phyloP scores from a whole-genome alignment of 352 stramenopile genomes.

The Plasmopara halstedii region DNA sequence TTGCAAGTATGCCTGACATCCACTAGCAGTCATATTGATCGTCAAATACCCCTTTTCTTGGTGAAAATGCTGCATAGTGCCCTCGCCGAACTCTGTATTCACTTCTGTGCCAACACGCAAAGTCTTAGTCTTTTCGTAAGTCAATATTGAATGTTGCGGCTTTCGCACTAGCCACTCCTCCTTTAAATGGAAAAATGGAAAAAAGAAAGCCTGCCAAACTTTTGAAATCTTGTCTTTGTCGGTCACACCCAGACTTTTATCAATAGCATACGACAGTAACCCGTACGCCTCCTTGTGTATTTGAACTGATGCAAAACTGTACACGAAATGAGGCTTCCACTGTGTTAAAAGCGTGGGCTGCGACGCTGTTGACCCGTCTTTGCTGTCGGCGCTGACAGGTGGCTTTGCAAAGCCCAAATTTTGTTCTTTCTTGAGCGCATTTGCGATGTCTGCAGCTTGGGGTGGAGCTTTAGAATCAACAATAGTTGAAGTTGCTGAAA shows the following conservation, averaged over 20 bases:
- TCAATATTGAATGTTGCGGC: slow-evolving; percentile 57
- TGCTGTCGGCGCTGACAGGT: slow-evolving; percentile 2
- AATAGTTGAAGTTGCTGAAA: slow-evolving; percentile 16
- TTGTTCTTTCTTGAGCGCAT: slow-evolving; percentile 60
- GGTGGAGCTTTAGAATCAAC: slow-evolving; percentile 25
- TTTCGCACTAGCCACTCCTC: slow-evolving; percentile 80
- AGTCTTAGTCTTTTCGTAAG: slow-evolving; percentile 54
- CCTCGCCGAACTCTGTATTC: slow-evolving; percentile 73
- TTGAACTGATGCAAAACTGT: slow-evolving; percentile 61
- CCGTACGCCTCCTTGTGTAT: slow-evolving; percentile 83
- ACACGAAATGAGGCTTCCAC: slow-evolving; percentile 72
- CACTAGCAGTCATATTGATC: slow-evolving; percentile 54
- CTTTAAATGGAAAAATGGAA: slow-evolving; percentile 77
- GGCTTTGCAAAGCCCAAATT: slow-evolving; percentile 4
- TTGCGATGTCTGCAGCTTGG: slow-evolving; percentile 46
- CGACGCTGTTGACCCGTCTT: not conserved
- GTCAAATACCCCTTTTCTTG: slow-evolving; percentile 46
- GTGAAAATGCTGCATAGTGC: slow-evolving; percentile 75
- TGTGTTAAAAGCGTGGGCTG: slow-evolving; percentile 4
- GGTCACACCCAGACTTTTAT: slow-evolving; percentile 71
- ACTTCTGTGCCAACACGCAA: slow-evolving; percentile 65
- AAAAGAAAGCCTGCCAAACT: slow-evolving; percentile 79
- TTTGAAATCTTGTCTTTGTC: slow-evolving; percentile 85
- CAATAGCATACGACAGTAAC: slow-evolving; percentile 66
- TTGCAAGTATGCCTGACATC: slow-evolving; percentile 64